Evolutionary conservation across 306 rosid genomes (phyloP), one percentile per base, ranked within the genome.

Genomic region (Vigna angularis): DNA sequence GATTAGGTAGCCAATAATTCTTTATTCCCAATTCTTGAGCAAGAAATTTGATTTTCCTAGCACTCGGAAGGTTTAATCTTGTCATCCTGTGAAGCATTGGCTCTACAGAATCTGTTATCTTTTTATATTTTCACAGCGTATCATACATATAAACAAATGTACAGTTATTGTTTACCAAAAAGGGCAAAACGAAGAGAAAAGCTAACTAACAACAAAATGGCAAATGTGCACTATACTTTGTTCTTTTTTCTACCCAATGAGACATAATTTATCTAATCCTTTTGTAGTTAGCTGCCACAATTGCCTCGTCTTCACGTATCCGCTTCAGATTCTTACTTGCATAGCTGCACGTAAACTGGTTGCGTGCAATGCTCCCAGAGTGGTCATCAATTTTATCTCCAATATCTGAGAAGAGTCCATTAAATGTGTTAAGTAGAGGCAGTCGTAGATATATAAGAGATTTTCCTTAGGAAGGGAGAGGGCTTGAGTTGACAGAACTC

Each of bases 301-400:
- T 75, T 53, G 87, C 75, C 30, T 88, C 96, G 9, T 85, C 89
- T 67, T 89, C 96, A 82, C 86, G 85, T 38, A 65, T 55, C 62
- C 90, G n/a, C n/a, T n/a, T n/a, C n/a, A n/a, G n/a, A n/a, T n/a
- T n/a, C n/a, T n/a, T n/a, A n/a, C n/a, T n/a, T n/a, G n/a, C n/a
- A n/a, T n/a, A n/a, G n/a, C n/a, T n/a, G 79, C 97, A 91, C 42
- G 89, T 77, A 42, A 82, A 74, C 76, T 53, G 32, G 73, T 58
- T 59, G 66, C 72, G 34, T 24, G 83, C 28, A 76, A 74, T 56
- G 71, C 52, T 78, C 73, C 82, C 61, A 40, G 83, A 47, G 45
- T 32, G n/a, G 5, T 79, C 72, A 30, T 75, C 75, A 7, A 17
- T 58, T 66, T 77, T 65, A 74, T 63, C 81, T 40, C 11, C 73